These are phyloP conservation scores for Setaria viridis DNA, from an alignment of 202 grass and related monocot species.

Conservation along the genomic window DNA sequence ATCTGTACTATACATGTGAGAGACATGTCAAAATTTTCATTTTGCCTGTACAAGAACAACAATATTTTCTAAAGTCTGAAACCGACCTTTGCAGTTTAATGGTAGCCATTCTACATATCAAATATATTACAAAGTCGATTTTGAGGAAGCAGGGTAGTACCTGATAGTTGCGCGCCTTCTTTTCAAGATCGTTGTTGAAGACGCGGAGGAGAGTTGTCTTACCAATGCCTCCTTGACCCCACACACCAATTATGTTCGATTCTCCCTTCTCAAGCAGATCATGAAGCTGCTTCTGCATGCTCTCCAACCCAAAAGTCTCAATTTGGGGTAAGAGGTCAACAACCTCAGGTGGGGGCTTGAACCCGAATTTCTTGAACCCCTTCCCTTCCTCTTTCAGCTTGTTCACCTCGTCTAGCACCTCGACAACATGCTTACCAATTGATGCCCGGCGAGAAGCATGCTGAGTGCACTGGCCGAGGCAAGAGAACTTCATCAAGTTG, in stretches of 20 bases:
- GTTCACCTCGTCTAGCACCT: conserved; percentile 46
- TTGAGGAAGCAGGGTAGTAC: conserved; percentile 17
- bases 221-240: conserved; percentile 71
- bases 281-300: conserved; percentile 39
- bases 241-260: conserved; percentile 61
- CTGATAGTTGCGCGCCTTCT: conserved; percentile 20
- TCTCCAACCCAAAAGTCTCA: conserved; percentile 61
- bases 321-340: conserved; percentile 33
- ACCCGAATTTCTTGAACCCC: conserved; percentile 39
- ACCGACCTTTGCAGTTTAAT: neutral
- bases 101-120: neutral
- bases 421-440: conserved; percentile 41
- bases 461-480: conserved; percentile 51
- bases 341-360: conserved; percentile 21
- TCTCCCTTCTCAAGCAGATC: conserved; percentile 52
- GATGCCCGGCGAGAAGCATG: conserved; percentile 32
- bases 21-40: neutral
- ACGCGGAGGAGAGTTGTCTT: conserved; percentile 70
- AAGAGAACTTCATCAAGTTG: conserved; percentile 19
- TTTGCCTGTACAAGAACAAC: neutral
- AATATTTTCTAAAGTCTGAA: neutral
- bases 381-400: conserved; percentile 32
- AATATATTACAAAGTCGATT: too few species aligned
- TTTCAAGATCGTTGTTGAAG: conserved; percentile 69
- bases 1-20: too few species aligned